Evolutionary conservation across 2,329 filamentous ascomycete species (phyloP), one percentile per base, ranked within the genome.

Genomic region (Graphiopsis chlorocephala): DNA sequence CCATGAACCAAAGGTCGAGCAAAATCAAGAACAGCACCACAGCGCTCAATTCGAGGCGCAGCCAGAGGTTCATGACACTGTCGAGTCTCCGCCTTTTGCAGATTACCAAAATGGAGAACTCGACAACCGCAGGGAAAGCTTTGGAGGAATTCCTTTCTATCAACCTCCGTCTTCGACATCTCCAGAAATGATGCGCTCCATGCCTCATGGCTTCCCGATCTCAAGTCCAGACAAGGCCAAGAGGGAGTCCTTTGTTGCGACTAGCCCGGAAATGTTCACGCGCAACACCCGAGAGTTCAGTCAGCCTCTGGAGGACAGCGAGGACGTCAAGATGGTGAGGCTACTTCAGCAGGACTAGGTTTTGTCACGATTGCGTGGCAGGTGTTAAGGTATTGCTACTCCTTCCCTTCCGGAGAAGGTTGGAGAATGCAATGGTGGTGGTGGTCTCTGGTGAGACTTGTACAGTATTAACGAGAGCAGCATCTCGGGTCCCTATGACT

Each of bases 81-180:
- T 63, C 29, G 61, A 61, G 8, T 66, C 58, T 48, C 62, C 60
- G 11, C 48, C 53, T 3, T 52, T 47, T 26, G 28, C 55, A 10
- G 42, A 59, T 38, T 42, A 55, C 47, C 35, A 42, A 25, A 45
- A 47, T 33, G 20, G 47, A 25, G 59, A 64, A 17, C 20, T 53
- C 42, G 58, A 64, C 42, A 38, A 58, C 14, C 53, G 38, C 23
- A 58, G 55, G 25, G n/a, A 20, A 11, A 64, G 61, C 38, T 33
- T 64, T 7, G 50, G 20, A 47, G 50, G 52, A 35, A 61, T 33
- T 57, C 73, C 73, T 12, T 68, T 75, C 26, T 75, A 71, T 47
- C 66, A 69, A 35, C 73, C 73, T 10, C 73, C 73, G 14, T 68
- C 68, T 17, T 69, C 71, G 14, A 58, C 71, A 31, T 74, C 72